Conservation (phyloP, 163 green algal species). For the Chlorella variabilis region DNA sequence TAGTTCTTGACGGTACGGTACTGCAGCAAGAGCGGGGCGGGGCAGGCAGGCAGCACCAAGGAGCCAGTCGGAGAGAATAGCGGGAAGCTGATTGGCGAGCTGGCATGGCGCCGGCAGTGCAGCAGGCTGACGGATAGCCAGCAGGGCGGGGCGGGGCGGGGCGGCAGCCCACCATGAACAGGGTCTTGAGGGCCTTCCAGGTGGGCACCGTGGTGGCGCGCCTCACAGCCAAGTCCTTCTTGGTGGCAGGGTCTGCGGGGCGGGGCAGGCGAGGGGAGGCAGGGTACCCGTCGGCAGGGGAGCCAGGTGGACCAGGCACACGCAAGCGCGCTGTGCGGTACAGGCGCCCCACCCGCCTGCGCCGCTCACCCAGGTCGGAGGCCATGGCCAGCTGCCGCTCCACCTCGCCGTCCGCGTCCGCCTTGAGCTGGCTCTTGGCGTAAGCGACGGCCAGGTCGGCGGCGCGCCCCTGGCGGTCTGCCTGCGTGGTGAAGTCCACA, state of each 20-base stretch:
- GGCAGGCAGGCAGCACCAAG: background rate
- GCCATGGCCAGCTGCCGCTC: conserved; percentile 24
- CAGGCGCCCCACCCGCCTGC: too few relatives aligned
- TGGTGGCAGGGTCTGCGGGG: conserved; percentile 28
- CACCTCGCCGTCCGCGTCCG: conserved; percentile 39
- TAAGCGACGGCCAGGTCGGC: conserved; percentile 54
- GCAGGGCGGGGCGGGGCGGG: too few relatives aligned
- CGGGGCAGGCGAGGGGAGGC: background rate
- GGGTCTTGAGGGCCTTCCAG: conserved; percentile 47
- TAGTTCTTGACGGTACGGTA: conserved; percentile 75
- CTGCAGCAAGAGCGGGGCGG: background rate
- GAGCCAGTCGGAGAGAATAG: background rate
- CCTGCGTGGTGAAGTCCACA: conserved; percentile 80
- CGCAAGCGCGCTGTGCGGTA: too few relatives aligned
- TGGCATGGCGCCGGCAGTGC: too few relatives aligned
- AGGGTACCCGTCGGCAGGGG: background rate
- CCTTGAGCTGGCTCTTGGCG: conserved; percentile 26
- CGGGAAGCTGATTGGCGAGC: too few relatives aligned
- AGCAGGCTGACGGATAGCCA: too few relatives aligned
- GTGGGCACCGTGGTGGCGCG: conserved; percentile 47
- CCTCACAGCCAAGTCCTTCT: conserved; percentile 39
- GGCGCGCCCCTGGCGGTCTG: conserved; percentile 54
- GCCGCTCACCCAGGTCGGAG: conserved; percentile 8
- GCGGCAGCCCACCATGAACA: conserved; percentile 28
- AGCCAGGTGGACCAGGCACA: background rate